phyloP scores from a whole-genome alignment of 2,329 filamentous ascomycete species.

The Alternaria gaisen region DNA sequence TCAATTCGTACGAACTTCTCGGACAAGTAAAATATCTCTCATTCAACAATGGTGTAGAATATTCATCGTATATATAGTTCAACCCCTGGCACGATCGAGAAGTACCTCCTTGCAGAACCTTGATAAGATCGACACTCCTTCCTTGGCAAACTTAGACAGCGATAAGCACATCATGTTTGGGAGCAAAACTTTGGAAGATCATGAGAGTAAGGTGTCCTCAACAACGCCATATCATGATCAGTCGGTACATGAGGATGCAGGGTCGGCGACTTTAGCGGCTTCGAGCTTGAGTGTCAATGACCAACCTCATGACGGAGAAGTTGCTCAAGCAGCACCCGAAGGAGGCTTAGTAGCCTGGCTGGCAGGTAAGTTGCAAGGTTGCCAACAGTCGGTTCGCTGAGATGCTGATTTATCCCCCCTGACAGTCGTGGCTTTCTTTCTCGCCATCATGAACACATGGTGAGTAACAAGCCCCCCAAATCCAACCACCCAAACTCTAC shows the following conservation, averaged over 20 bases:
- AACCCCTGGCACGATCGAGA: not conserved
- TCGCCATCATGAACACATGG: constrained; percentile 1
- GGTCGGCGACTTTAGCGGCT: too few relatives aligned
- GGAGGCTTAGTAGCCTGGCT: not conserved
- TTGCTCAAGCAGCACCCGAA: not conserved
- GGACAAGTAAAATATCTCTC: not conserved
- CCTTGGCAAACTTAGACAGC: not conserved
- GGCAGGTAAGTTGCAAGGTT: not conserved
- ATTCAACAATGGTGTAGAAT: too few relatives aligned
- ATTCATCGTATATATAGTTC: not conserved
- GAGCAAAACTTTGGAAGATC: not conserved
- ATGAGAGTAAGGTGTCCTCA: not conserved
- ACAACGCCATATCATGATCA: too few relatives aligned
- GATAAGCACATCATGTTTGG: not conserved
- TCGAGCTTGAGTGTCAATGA: too few relatives aligned
- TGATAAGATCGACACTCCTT: not conserved
- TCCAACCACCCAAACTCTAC: too few relatives aligned
- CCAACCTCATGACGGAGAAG: too few relatives aligned
- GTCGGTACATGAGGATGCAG: too few relatives aligned
- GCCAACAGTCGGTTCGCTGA: not conserved
- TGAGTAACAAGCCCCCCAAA: not conserved
- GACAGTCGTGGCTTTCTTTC: not conserved
- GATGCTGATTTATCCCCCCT: not conserved
- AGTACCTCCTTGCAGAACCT: not conserved
- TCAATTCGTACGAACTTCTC: not conserved